phyloP scores from a whole-genome alignment of 352 stramenopile genomes.

The Globisporangium abappressorium region DNA sequence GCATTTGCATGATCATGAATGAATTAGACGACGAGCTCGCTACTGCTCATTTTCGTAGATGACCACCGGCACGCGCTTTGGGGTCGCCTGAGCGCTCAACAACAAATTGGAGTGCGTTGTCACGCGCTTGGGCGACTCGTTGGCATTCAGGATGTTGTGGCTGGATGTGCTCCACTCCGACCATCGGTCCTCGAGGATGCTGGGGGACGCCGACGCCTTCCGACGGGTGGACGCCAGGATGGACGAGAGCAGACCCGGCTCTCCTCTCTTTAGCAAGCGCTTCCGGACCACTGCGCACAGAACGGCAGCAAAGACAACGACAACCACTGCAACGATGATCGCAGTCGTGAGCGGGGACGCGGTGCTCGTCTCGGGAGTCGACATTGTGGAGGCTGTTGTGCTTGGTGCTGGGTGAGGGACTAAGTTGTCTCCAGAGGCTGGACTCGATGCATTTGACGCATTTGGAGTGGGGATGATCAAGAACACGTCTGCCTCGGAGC shows the following conservation, averaged over 20 bases:
- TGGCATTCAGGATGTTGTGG: neutral
- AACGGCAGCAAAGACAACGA: neutral
- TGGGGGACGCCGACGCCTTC: neutral
- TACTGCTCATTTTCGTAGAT: conserved; percentile 16
- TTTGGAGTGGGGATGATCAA: neutral
- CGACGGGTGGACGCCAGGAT: neutral
- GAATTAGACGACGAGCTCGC: no score
- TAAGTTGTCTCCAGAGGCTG: neutral
- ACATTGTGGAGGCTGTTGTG: neutral
- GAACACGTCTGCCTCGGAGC: conserved; percentile 25
- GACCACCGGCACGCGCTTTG: conserved; percentile 9
- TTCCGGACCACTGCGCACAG: neutral
- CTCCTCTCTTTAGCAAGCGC: neutral
- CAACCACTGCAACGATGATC: neutral
- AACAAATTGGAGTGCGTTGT: neutral
- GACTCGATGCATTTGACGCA: neutral
- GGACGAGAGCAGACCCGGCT: neutral
- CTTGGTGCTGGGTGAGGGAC: neutral
- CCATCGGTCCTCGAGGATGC: conserved; percentile 8
- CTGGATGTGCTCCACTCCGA: conserved; percentile 13
- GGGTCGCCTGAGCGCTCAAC: conserved; percentile 5
- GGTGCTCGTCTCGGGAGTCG: neutral
- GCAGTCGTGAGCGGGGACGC: neutral
- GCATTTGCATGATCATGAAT: no score
- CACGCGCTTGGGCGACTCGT: neutral